These are phyloP conservation scores for Omphalea diandra DNA, from an alignment of 441 rosid genomes.

Conservation along the genomic window DNA sequence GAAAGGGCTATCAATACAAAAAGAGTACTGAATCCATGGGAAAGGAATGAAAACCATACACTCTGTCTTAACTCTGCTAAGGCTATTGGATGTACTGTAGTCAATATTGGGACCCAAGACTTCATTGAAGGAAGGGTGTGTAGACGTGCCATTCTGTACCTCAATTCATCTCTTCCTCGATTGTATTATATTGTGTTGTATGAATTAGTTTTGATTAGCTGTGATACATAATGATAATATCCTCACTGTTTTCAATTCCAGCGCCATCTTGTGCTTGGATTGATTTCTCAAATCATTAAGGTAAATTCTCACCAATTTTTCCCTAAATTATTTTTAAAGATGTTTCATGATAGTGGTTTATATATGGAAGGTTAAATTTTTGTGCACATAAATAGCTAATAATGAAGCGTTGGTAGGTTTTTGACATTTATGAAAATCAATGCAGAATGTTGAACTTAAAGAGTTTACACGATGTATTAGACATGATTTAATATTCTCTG, in stretches of 20 bases:
- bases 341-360: neutral
- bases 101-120: constrained; percentile 93
- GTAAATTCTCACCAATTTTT: constrained; percentile 35
- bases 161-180: too few species aligned
- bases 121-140: constrained; percentile 96
- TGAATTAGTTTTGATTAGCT: neutral
- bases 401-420: too few species aligned
- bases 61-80: constrained; percentile 96
- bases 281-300: constrained; percentile 96
- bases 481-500: constrained; percentile 24
- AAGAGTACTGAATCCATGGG: constrained; percentile 96
- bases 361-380: neutral
- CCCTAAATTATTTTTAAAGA: neutral
- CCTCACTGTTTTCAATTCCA: constrained; percentile 37
- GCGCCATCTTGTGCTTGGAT: constrained; percentile 95
- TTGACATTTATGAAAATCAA: neutral
- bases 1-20: constrained; percentile 95
- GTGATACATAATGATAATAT: constrained; percentile 13
- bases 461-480: neutral
- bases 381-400: neutral
- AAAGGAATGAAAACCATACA: constrained; percentile 93
- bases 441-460: neutral
- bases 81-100: constrained; percentile 97
- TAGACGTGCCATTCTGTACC: neutral
- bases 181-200: neutral